phyloP scores from a whole-genome alignment of 2,329 filamentous ascomycete species.

The Aureobasidium sp. region DNA sequence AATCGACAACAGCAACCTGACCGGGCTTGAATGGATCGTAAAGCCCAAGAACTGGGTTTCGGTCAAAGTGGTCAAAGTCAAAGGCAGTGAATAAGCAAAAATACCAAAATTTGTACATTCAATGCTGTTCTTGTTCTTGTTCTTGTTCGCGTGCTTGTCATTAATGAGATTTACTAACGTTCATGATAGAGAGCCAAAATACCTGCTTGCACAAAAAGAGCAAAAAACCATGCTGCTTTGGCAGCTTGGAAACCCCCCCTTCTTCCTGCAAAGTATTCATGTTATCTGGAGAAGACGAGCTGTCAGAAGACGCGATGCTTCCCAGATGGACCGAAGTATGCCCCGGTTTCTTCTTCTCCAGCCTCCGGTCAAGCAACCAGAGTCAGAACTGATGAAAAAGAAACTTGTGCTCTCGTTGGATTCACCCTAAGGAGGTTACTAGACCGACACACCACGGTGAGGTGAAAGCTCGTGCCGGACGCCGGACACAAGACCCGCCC shows the following conservation, averaged over 20 bases:
- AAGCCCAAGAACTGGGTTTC: slow-evolving; percentile 10
- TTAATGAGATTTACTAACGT: background rate
- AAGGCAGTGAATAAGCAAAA: background rate
- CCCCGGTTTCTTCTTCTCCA: background rate
- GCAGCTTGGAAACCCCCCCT: no score
- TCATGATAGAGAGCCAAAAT: background rate
- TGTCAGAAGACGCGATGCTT: background rate
- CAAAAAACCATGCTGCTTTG: background rate
- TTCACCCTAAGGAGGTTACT: background rate
- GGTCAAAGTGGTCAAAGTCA: slow-evolving; percentile 14
- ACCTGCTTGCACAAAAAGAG: background rate
- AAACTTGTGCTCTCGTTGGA: background rate
- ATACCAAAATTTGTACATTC: background rate
- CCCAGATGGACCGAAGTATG: no score
- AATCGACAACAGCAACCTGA: slow-evolving; percentile 22
- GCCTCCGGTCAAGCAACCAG: background rate
- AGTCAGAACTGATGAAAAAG: background rate
- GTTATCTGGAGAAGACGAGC: no score
- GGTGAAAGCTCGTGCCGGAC: background rate
- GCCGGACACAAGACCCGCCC: background rate
- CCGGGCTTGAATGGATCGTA: slow-evolving; percentile 4
- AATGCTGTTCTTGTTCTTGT: background rate
- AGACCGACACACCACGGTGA: background rate
- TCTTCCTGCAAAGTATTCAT: background rate
- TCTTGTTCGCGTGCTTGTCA: background rate